Evolutionary conservation across 2,329 filamentous ascomycete genomes (phyloP).

Genomic region (Colletotrichum sp.): DNA sequence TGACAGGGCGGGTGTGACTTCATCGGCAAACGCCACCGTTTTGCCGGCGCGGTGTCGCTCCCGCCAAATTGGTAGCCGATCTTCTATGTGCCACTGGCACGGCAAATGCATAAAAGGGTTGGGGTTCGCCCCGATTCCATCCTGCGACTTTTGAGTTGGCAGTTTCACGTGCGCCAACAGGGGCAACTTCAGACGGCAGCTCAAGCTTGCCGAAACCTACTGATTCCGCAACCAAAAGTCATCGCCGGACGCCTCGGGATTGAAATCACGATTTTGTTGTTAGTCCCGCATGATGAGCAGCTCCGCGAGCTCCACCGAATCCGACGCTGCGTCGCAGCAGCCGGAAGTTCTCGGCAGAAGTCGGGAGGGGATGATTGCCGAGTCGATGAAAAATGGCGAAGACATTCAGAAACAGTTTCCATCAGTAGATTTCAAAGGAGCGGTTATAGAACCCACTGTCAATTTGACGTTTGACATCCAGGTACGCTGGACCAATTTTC

Average conservation of each 20-base stretch:
- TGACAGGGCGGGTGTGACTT: not conserved
- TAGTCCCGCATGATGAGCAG: not conserved
- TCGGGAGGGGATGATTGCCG: constrained; percentile 12
- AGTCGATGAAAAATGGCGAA: not conserved
- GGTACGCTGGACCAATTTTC: not conserved
- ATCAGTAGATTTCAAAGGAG: not conserved
- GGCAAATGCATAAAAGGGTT: not conserved
- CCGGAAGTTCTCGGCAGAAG: not conserved
- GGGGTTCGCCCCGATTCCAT: not conserved
- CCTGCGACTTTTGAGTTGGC: not conserved
- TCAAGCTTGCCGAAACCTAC: not conserved
- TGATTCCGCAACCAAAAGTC: not conserved
- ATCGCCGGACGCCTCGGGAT: not conserved
- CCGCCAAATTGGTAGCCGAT: not conserved
- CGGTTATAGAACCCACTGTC: constrained; percentile 2
- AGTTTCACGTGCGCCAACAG: not conserved
- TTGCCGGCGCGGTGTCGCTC: not conserved
- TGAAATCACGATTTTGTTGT: rapidly evolving
- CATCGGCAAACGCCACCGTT: constrained; percentile 5
- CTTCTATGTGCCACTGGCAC: not conserved
- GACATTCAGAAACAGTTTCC: constrained; percentile 3
- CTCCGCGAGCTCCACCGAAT: not conserved
- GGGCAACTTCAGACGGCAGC: not conserved
- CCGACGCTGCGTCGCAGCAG: not conserved
- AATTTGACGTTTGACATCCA: constrained; percentile 13